Percentiles rank a stretch among this genome's conserved stretches.
phyloP scores from a whole-genome alignment of 2,329 filamentous ascomycete genomes.

The Fusarium sp. region DNA sequence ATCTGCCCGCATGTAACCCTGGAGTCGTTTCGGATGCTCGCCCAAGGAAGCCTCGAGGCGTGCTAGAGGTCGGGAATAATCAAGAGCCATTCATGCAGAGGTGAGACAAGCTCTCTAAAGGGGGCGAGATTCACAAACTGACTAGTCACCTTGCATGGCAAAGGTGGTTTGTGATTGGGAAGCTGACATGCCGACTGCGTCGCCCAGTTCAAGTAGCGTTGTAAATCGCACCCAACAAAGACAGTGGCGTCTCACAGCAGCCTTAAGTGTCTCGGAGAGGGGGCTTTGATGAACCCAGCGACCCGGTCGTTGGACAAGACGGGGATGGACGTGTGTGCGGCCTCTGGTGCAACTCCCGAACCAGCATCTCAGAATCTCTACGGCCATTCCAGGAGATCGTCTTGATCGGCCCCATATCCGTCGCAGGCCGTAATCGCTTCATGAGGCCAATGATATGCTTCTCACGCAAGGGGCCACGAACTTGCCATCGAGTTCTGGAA shows the following conservation, averaged over 20 bases:
- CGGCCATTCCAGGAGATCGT: constrained; percentile 19
- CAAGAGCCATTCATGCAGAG: constrained; percentile 12
- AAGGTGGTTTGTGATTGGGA: background rate
- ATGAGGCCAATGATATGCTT: constrained; percentile 11
- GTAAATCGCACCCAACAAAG: background rate
- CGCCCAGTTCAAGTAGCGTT: background rate
- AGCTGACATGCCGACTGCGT: constrained; percentile 4
- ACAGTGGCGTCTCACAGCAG: constrained; percentile 12
- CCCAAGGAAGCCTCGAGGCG: background rate
- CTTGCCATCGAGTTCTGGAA: background rate
- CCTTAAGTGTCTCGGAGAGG: constrained; percentile 22
- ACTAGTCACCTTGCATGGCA: constrained; percentile 16
- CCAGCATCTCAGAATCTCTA: constrained; percentile 7
- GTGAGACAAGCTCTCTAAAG: constrained; percentile 9
- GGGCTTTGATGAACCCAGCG: constrained; percentile 19
- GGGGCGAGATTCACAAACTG: background rate
- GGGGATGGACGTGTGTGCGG: background rate
- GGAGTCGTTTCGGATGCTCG: background rate
- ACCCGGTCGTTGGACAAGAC: constrained; percentile 27
- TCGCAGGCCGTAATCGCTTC: background rate
- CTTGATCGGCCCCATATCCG: background rate
- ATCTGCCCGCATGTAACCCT: background rate
- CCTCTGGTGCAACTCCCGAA: background rate
- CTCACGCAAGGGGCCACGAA: background rate
- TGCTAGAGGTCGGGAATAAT: constrained; percentile 11